Evolutionary conservation across 176 grass and related monocot genomes (phyloP).

Genomic region (Carex myosuroides): DNA sequence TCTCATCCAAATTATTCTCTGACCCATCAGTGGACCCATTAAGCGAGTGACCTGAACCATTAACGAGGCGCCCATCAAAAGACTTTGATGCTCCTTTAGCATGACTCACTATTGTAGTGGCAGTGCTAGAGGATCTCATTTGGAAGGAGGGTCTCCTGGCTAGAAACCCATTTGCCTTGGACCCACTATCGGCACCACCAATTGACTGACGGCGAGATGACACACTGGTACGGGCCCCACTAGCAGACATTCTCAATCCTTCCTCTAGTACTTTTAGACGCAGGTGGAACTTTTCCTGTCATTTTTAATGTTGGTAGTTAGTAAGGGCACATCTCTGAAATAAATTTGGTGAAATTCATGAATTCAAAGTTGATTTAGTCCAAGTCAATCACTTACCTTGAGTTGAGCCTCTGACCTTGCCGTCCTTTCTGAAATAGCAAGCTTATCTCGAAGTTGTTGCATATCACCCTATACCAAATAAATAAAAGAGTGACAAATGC

Average conservation of each 20-base stretch:
- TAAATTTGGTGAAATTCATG: neutral
- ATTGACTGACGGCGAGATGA: slow-evolving; percentile 46
- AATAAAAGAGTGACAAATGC: neutral
- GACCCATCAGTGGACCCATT: slow-evolving; percentile 56
- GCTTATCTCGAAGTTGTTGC: slow-evolving; percentile 97
- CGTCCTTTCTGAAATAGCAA: slow-evolving; percentile 73
- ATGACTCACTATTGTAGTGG: slow-evolving; percentile 73
- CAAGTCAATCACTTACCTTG: slow-evolving; percentile 43
- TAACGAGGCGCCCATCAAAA: slow-evolving; percentile 73
- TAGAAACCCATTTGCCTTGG: slow-evolving; percentile 71
- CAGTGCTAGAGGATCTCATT: slow-evolving; percentile 71
- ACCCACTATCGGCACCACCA: slow-evolving; percentile 52
- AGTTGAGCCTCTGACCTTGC: slow-evolving; percentile 90
- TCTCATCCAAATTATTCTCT: slow-evolving; percentile 57
- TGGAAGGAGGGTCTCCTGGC: slow-evolving; percentile 76
- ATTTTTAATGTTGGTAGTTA: slow-evolving; percentile 15
- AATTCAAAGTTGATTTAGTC: neutral
- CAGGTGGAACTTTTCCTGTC: slow-evolving; percentile 79
- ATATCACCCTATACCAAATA: slow-evolving; percentile 64
- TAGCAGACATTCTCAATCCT: slow-evolving; percentile 87
- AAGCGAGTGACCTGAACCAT: slow-evolving; percentile 39
- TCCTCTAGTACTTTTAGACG: slow-evolving; percentile 91
- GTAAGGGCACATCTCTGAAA: neutral
- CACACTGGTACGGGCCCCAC: slow-evolving; percentile 29
- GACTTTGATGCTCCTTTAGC: slow-evolving; percentile 91